Percentiles rank a stretch among this genome's conserved stretches.
Evolutionary conservation across 1,284 basidiomycete genomes (phyloP).

Genomic region (Trametes polyzona): DNA sequence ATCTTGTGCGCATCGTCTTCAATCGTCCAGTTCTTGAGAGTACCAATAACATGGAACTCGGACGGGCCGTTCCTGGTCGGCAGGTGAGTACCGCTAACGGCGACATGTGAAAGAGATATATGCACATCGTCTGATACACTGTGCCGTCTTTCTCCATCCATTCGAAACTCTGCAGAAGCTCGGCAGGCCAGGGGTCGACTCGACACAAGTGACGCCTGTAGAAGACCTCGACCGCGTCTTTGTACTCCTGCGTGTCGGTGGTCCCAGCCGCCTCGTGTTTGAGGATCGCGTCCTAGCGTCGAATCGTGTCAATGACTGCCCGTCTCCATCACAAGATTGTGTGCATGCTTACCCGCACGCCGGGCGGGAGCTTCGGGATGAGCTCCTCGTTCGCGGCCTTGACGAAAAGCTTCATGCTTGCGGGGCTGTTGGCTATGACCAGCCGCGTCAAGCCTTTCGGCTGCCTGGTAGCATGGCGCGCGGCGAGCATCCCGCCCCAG

Average conservation of each 20-base stretch:
- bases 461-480: constrained; percentile 32
- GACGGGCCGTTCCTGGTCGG: constrained; percentile 52
- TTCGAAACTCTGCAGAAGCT: constrained; percentile 33
- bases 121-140: constrained; percentile 51
- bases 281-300: constrained; percentile 41
- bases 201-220: constrained; percentile 50
- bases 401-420: constrained; percentile 37
- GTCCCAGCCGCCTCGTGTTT: constrained; percentile 54
- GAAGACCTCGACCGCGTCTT: constrained; percentile 47
- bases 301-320: neutral
- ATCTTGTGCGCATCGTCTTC: constrained; percentile 49
- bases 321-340: neutral
- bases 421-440: constrained; percentile 40
- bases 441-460: constrained; percentile 47
- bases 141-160: constrained; percentile 48
- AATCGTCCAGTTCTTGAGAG: constrained; percentile 53
- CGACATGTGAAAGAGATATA: constrained; percentile 6
- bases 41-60: constrained; percentile 52
- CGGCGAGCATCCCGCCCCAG: constrained; percentile 56
- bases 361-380: constrained; percentile 41
- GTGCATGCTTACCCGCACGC: constrained; percentile 36
- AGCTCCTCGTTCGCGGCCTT: constrained; percentile 36
- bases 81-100: neutral
- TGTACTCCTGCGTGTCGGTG: constrained; percentile 48
- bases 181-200: constrained; percentile 47